Percentiles rank a stretch among this genome's conserved stretches.
phyloP scores from a whole-genome alignment of 1,284 basidiomycete genomes.

The Microbotryum lychnidis-dioicae region DNA sequence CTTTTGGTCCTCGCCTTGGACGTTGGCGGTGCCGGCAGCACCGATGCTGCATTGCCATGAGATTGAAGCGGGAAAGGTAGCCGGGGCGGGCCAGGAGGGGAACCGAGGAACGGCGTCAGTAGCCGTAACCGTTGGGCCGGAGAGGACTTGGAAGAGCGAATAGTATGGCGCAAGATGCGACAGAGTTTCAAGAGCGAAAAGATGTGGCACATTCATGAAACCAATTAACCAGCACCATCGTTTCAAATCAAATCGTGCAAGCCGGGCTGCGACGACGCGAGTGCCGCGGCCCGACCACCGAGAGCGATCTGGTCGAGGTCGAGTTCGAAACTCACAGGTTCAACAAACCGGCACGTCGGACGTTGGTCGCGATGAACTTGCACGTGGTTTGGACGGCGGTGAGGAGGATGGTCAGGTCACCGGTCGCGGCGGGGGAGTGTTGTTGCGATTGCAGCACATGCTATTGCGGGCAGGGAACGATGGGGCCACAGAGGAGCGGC shows the following conservation, averaged over 20 bases:
- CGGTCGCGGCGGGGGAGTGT: conserved; percentile 52
- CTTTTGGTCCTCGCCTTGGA: conserved; percentile 99
- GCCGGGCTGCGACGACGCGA: too few relatives aligned
- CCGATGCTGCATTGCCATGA: conserved; percentile 58
- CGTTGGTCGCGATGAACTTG: conserved; percentile 94
- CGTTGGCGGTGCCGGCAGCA: conserved; percentile 88
- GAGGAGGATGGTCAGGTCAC: conserved; percentile 88
- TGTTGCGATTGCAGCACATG: conserved; percentile 29
- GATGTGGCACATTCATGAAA: too few relatives aligned
- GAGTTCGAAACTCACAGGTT: conserved; percentile 63
- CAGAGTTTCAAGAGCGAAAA: too few relatives aligned
- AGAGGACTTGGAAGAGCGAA: too few relatives aligned
- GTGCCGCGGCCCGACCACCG: background rate
- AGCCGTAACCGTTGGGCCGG: too few relatives aligned
- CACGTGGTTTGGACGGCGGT: conserved; percentile 89
- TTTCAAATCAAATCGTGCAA: too few relatives aligned
- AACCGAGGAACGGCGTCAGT: too few relatives aligned
- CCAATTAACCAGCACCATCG: too few relatives aligned
- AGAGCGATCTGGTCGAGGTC: background rate
- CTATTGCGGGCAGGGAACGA: background rate
- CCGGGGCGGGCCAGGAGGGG: too few relatives aligned
- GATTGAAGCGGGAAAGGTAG: background rate
- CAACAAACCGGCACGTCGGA: conserved; percentile 86
- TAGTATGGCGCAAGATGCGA: too few relatives aligned
- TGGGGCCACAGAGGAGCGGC: background rate